phyloP scores from a whole-genome alignment of 140 eudicot genomes.

The Anethum foeniculum region DNA sequence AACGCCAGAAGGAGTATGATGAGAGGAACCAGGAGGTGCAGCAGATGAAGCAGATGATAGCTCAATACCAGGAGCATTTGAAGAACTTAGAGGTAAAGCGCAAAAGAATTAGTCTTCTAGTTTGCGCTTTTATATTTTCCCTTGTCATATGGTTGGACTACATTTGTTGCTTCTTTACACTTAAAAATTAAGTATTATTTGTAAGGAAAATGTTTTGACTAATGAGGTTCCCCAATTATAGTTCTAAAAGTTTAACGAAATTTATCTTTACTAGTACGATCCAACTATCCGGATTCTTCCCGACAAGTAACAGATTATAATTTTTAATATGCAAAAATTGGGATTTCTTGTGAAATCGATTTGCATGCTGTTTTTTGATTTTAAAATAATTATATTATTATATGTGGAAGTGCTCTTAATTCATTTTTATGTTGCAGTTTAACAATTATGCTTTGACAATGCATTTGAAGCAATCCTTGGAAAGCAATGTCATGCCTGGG shows the following conservation, averaged over 20 bases:
- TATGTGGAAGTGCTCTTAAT: neutral
- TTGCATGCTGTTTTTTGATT: neutral
- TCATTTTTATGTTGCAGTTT: conserved; percentile 36
- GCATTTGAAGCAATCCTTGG: conserved; percentile 70
- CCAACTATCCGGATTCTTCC: neutral
- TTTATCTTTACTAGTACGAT: neutral
- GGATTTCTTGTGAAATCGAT: neutral
- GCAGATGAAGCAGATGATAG: conserved; percentile 64
- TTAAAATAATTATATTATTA: neutral
- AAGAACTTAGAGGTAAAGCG: conserved; percentile 72
- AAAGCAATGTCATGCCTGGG: conserved; percentile 55
- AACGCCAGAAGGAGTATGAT: conserved; percentile 74
- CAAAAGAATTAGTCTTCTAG: conserved; percentile 1
- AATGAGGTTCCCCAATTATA: neutral
- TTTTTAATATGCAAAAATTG: neutral
- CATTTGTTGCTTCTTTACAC: neutral
- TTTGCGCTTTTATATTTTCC: neutral
- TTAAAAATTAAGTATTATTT: neutral
- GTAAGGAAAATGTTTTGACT: neutral
- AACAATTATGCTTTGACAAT: conserved; percentile 65
- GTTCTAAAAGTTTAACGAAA: neutral
- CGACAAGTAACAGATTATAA: neutral
- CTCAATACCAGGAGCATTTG: conserved; percentile 79
- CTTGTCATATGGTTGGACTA: neutral
- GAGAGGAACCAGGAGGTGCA: conserved; percentile 64